Evolutionary conservation across 768 basidiomycete species (phyloP).

Genomic region (Ramaria sp.): DNA sequence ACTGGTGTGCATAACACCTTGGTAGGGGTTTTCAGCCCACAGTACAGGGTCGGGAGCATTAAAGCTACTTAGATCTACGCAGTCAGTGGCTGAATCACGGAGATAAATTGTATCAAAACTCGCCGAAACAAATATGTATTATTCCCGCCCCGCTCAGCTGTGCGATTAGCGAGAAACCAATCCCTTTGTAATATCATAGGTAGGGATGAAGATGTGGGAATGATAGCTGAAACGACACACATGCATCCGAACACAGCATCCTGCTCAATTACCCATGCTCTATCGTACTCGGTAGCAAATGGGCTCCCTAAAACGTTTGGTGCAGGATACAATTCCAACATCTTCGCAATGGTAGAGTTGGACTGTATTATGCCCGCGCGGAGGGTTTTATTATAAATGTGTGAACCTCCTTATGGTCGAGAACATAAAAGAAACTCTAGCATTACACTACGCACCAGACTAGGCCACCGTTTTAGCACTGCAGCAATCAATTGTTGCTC

Average conservation of each 20-base stretch:
- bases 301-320: slow-evolving; percentile 24
- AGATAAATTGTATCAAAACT: background rate
- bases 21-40: slow-evolving; percentile 24
- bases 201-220: background rate
- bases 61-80: slow-evolving; percentile 27
- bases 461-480: slow-evolving; percentile 15
- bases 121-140: slow-evolving; percentile 28
- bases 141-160: slow-evolving; percentile 19
- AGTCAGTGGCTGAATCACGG: background rate
- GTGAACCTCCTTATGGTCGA: slow-evolving; percentile 21
- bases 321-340: slow-evolving; percentile 27
- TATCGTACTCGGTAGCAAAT: slow-evolving; percentile 29
- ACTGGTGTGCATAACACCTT: slow-evolving; percentile 32
- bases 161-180: slow-evolving; percentile 26
- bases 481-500: slow-evolving; percentile 28
- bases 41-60: slow-evolving; percentile 32
- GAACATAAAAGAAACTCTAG: slow-evolving; percentile 14
- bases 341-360: slow-evolving; percentile 25
- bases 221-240: slow-evolving; percentile 16
- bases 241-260: slow-evolving; percentile 35
- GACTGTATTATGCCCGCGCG: slow-evolving; percentile 19
- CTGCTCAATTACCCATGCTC: slow-evolving; percentile 29
- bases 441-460: slow-evolving; percentile 7
- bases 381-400: no score
- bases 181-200: slow-evolving; percentile 21